phyloP scores from a whole-genome alignment of 2,329 filamentous ascomycete species.

The Hymenoscyphus scutula region DNA sequence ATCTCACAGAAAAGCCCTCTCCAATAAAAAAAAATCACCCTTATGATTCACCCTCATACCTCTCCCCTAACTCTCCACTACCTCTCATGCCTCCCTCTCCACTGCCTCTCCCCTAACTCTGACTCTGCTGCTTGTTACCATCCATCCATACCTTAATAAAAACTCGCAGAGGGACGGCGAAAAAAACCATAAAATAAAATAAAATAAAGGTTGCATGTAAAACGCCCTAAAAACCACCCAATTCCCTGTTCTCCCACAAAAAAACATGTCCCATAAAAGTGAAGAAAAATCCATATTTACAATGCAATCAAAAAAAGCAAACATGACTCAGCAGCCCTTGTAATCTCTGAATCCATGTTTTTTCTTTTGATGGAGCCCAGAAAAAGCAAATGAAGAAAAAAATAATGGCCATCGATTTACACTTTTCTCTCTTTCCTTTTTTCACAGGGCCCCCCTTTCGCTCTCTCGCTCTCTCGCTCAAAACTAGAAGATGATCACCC shows the following conservation, averaged over 20 bases:
- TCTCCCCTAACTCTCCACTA: too few relatives aligned
- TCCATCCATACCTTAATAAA: too few relatives aligned
- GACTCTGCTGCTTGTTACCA: too few relatives aligned
- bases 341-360: not conserved
- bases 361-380: too few relatives aligned
- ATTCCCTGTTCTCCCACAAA: slow-evolving; percentile 13
- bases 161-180: too few relatives aligned
- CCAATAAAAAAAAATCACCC: too few relatives aligned
- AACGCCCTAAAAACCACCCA: slow-evolving; percentile 20
- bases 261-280: not conserved
- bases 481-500: not conserved
- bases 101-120: too few relatives aligned
- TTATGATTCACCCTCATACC: too few relatives aligned
- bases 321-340: not conserved
- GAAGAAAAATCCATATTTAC: slow-evolving; percentile 22
- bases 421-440: not conserved
- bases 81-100: too few relatives aligned
- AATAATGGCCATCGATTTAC: not conserved
- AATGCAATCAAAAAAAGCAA: not conserved
- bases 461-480: too few relatives aligned
- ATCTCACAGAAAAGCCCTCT: too few relatives aligned
- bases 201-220: not conserved
- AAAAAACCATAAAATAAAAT: slow-evolving; percentile 1
- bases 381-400: too few relatives aligned
- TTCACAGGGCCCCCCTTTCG: not conserved